Evolutionary conservation across 441 rosid species (phyloP), one percentile per base, ranked within the genome.

Genomic region (Brassica balearica): DNA sequence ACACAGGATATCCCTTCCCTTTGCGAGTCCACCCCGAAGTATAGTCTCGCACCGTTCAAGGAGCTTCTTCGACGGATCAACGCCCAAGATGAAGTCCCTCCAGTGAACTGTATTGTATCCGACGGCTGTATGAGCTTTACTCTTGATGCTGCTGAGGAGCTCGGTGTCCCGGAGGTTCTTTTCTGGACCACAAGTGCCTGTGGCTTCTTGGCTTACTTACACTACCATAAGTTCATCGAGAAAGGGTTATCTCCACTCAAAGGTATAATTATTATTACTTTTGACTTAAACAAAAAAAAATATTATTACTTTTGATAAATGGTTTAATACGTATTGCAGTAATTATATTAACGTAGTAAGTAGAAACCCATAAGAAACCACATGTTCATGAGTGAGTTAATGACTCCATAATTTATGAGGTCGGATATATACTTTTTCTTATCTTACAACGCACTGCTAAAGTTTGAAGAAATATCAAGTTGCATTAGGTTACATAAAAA

Each of bases 121-220:
- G 85, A 82, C 63, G 83, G 79, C n/a, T 25, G 17, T 17, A 82
- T 80, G 85, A 65, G 72, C 32, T 82, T 82, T 23, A 59, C 81
- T 17, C 72, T 82, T 27, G 78, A 79, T 4, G 83, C 81, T 1
- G 81, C 83, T 3, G 76, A 80, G 48, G 79, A 79, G 11, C 76
- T 82, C 2, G 68, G 76, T 20, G 62, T 82, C 25, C 85, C 85
- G 2, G 61, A 32, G 15, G 81, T 83, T 9, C 20, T 69, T 0
- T 79, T 83, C 2, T 80, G 83, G 81, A 76, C 85, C 1, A 20
- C 65, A 0, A 79, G 83, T 65, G 83, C 83, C 48, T 75, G 76
- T 65, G 83, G 78, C 7, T 72, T 76, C 63, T 7, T 83, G 70
- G 69, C 78, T 55, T 76, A 55, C 51, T 6, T 75, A 4, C 68